A percentile compares a stretch with the other conserved stretches of the same genome.
These are phyloP conservation scores for Scortechinia acanthostroma DNA, from an alignment of 2,329 filamentous ascomycete genomes.

Conservation along the genomic window DNA sequence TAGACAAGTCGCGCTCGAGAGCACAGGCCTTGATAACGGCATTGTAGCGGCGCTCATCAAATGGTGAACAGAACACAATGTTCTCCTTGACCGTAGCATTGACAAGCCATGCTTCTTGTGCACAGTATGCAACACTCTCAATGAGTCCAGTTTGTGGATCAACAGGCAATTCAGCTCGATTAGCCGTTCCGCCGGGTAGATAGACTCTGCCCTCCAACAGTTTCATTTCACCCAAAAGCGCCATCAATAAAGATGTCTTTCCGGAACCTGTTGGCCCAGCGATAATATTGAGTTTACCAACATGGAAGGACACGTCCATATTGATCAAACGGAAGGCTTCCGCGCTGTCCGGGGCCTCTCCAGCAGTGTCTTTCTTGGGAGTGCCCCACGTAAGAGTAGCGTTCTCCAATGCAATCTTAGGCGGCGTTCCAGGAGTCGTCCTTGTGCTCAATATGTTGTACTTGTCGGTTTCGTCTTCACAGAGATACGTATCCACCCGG, in stretches of 20 bases:
- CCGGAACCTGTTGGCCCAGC: slow-evolving; percentile 88
- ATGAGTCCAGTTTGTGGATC: slow-evolving; percentile 80
- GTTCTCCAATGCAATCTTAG: slow-evolving; percentile 53
- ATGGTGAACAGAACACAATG: slow-evolving; percentile 62
- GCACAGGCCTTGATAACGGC: slow-evolving; percentile 65
- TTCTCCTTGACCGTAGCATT: slow-evolving; percentile 72
- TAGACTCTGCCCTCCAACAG: slow-evolving; percentile 73
- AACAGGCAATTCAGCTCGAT: slow-evolving; percentile 74
- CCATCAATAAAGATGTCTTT: slow-evolving; percentile 94
- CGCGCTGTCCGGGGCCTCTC: background rate
- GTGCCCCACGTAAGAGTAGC: slow-evolving; percentile 52
- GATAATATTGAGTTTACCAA: slow-evolving; percentile 85
- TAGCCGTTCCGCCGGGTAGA: slow-evolving; percentile 72
- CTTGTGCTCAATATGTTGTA: slow-evolving; percentile 45
- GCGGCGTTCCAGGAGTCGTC: slow-evolving; percentile 22
- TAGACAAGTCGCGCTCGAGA: slow-evolving; percentile 64
- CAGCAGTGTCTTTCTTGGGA: background rate
- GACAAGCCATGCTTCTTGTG: slow-evolving; percentile 73
- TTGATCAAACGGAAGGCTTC: slow-evolving; percentile 73
- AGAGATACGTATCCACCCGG: slow-evolving; percentile 63
- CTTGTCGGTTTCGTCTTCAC: slow-evolving; percentile 64
- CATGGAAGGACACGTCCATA: slow-evolving; percentile 72
- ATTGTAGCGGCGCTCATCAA: slow-evolving; percentile 58
- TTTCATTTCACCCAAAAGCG: slow-evolving; percentile 92
- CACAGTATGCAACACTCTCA: slow-evolving; percentile 91